Percentiles rank a stretch among this genome's conserved stretches.
These are phyloP conservation scores for Xylaria sp. DNA, from an alignment of 2,329 filamentous ascomycete species.

Conservation along the genomic window DNA sequence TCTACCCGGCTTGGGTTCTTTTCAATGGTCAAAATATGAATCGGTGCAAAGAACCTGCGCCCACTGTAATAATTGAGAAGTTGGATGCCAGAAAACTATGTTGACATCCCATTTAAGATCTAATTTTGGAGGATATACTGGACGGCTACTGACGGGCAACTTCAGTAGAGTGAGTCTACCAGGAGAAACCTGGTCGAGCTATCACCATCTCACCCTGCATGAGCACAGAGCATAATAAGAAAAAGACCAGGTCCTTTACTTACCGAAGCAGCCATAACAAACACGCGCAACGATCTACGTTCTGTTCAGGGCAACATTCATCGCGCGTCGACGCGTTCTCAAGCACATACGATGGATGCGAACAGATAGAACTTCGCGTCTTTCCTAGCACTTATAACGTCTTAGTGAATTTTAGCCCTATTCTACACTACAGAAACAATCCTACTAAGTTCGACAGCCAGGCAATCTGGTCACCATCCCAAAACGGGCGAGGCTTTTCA, in stretches of 20 bases:
- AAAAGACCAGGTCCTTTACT: not conserved
- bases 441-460: not conserved
- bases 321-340: constrained; percentile 42
- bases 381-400: not conserved
- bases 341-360: constrained; percentile 28
- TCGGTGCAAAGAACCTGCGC: not conserved
- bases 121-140: not conserved
- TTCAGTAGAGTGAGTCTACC: not conserved
- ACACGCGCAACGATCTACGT: constrained; percentile 7
- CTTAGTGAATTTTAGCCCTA: not conserved
- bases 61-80: not conserved
- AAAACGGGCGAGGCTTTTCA: constrained; percentile 13
- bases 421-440: not conserved
- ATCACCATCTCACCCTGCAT: constrained; percentile 6
- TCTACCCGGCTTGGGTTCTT: not conserved
- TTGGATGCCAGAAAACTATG: not conserved
- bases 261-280: not conserved
- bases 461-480: not conserved
- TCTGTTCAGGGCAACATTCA: constrained; percentile 1
- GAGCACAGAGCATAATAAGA: not conserved
- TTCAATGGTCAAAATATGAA: not conserved
- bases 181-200: not conserved
- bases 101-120: not conserved
- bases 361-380: not conserved
- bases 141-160: not conserved